phyloP scores from a whole-genome alignment of 805 yeast genomes.

The Brettanomyces naardenensis region DNA sequence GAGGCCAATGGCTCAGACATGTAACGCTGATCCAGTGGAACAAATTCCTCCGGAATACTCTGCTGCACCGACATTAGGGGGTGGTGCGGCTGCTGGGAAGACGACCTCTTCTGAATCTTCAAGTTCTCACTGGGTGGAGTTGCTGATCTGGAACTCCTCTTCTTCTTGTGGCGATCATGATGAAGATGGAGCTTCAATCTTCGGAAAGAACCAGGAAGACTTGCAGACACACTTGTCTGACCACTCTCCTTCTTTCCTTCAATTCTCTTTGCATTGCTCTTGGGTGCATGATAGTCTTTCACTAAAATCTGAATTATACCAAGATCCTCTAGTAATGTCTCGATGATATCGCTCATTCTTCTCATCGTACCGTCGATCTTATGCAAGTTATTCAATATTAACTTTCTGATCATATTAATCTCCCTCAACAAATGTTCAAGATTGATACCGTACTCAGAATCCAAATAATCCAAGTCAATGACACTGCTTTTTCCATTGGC shows the following conservation, averaged over 20 bases:
- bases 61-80: no score
- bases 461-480: constrained; percentile 23
- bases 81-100: no score
- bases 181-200: constrained; percentile 12
- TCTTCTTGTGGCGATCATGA: constrained; percentile 4
- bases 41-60: no score
- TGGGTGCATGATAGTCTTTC: constrained; percentile 20
- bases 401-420: constrained; percentile 26
- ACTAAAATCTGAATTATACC: constrained; percentile 28
- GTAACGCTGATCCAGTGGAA: no score
- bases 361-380: constrained; percentile 35
- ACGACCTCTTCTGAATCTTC: no score
- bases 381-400: constrained; percentile 24
- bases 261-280: constrained; percentile 23
- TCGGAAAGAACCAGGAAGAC: constrained; percentile 25
- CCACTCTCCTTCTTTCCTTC: constrained; percentile 24
- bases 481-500: constrained; percentile 10
- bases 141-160: background rate
- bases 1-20: no score
- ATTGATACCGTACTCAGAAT: constrained; percentile 21
- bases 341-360: constrained; percentile 34
- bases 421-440: constrained; percentile 22
- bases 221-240: constrained; percentile 25
- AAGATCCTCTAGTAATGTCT: constrained; percentile 33
- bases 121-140: background rate